Percentiles rank a stretch among this genome's conserved stretches.
Conservation (phyloP, 73 alveolate genomes). For the Stentor coeruleus region DNA sequence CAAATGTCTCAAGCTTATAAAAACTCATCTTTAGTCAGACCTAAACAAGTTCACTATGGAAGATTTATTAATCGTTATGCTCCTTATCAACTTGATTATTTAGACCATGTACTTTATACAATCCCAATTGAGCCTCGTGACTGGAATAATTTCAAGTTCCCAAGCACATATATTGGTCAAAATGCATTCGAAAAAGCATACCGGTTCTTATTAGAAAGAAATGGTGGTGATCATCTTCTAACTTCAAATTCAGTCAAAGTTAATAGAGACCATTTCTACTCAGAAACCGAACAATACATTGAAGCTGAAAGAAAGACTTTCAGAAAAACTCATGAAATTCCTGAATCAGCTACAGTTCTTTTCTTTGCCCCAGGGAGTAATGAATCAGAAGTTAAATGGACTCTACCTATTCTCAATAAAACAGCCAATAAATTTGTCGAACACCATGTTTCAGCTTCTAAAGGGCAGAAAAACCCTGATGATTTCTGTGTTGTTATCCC, state of each 20-base stretch:
- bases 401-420: neutral
- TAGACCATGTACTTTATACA: constrained; percentile 23
- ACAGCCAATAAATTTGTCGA: neutral
- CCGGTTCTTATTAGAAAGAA: neutral
- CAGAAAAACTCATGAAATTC: constrained; percentile 14
- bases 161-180: constrained; percentile 28
- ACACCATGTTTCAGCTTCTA: neutral
- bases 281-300: constrained; percentile 23
- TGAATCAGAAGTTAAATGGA: constrained; percentile 11
- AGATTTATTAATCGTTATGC: neutral
- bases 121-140: constrained; percentile 17
- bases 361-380: constrained; percentile 22
- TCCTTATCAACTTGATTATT: constrained; percentile 1
- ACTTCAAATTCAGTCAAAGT: neutral
- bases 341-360: constrained; percentile 13
- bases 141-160: constrained; percentile 21
- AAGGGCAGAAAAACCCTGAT: neutral
- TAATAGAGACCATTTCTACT: constrained; percentile 16
- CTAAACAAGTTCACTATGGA: constrained; percentile 22
- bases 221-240: constrained; percentile 31
- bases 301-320: constrained; percentile 23
- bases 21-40: neutral
- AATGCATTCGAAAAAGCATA: constrained; percentile 11
- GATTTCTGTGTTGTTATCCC: constrained; percentile 13
- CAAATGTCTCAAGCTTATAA: neutral